Base-by-base conservation (phyloP, 2,329 filamentous ascomycete genomes). In the Cercospora sojina region DNA sequence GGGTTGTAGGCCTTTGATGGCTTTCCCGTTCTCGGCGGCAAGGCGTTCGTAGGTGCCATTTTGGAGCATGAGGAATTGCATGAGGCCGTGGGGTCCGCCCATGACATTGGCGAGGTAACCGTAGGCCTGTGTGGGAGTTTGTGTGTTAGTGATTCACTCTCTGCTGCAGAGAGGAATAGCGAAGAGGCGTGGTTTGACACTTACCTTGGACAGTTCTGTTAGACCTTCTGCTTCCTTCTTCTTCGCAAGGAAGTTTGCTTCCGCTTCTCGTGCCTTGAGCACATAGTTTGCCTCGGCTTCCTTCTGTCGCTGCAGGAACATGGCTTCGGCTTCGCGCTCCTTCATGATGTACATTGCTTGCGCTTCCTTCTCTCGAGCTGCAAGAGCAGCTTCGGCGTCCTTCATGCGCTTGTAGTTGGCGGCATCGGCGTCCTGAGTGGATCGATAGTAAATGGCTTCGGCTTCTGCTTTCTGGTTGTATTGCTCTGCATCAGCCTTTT, bases 11-110 rank as follows among this genome's bases (percentile, higher is more conserved):
- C 92, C 92, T 60, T 87, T 84, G 75, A 96, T 87, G 32, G 91
- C 92, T 32, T 84, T 77, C 56, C 90, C 91, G 73, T 96, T 96
- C 59, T 91, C 91, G 73, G 90, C 84, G 65, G 92, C 92, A 59
- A 96, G 85, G 72, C 89, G 85, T 75, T 91, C 86, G 78, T 92
- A 94, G 0, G 90, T 91, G 72, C 89, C 89, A 78, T 90, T 90
- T 81, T 93, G 89, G 75, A 96, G 88, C 92, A 96, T 96, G 80
- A 94, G 85, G 83, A 91, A 94, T 77, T 93, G 90, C 73, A 96
- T 83, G 65, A 96, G 83, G 31, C 90, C 91, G 38, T 88, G 85
- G 2, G 92, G 90, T 0, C 92, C 92, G 67, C 92, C 92, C 55
- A 96, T 88, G 0, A 91, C 91, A 1, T 84, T 79, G 2, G 89